Evolutionary conservation across 148 eudicot genomes (phyloP).

Genomic region (Selenicereus undatus): DNA sequence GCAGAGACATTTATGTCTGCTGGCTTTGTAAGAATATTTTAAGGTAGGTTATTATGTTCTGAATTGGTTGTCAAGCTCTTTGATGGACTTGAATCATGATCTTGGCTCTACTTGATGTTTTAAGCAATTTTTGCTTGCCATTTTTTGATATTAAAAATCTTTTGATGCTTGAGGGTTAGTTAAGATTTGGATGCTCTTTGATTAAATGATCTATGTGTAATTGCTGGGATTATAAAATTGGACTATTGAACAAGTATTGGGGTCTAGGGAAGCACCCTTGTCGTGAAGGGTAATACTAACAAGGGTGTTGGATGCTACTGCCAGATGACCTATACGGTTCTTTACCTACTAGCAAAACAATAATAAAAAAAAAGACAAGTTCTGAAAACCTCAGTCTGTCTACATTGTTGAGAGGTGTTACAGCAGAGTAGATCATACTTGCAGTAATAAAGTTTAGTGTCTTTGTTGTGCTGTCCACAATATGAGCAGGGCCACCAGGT

Average conservation of each 20-base stretch:
- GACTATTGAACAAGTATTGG: too few relatives aligned
- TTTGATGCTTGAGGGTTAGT: too few relatives aligned
- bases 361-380: background rate
- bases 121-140: background rate
- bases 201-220: background rate
- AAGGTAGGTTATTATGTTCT: too few relatives aligned
- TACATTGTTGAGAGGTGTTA: background rate
- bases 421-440: background rate
- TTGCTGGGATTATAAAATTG: background rate
- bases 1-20: background rate
- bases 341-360: background rate
- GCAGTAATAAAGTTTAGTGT: too few relatives aligned
- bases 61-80: background rate
- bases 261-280: background rate
- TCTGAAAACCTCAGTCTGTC: too few relatives aligned
- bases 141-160: too few relatives aligned
- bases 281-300: background rate
- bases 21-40: background rate
- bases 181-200: background rate
- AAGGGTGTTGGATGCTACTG: background rate
- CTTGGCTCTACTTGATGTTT: background rate
- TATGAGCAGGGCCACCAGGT: background rate
- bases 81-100: background rate
- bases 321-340: background rate
- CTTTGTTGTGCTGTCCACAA: too few relatives aligned